Conservation (phyloP, 768 basidiomycete genomes). For the Trametes gibbosa region DNA sequence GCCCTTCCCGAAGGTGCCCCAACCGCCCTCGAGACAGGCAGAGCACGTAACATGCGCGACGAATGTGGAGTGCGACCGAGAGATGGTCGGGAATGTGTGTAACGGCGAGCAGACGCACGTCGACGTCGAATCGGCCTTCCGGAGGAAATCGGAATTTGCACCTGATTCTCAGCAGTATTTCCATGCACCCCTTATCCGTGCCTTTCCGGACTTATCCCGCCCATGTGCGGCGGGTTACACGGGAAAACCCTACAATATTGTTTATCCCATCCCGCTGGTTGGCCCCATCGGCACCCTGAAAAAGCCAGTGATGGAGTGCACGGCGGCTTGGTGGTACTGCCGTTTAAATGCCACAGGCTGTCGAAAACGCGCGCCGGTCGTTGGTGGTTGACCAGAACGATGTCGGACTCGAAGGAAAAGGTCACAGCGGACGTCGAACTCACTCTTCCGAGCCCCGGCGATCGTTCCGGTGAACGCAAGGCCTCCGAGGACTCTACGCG, state of each 20-base stretch:
- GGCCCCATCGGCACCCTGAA: too few relatives aligned
- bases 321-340: background rate
- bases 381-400: conserved; percentile 9
- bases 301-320: conserved; percentile 8
- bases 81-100: conserved; percentile 23
- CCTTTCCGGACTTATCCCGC: too few relatives aligned
- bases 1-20: conserved; percentile 42
- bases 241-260: background rate
- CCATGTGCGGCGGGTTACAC: background rate
- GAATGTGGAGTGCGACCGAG: conserved; percentile 14
- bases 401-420: conserved; percentile 13
- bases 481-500: background rate
- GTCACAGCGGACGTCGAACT: conserved; percentile 11
- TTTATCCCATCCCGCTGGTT: background rate
- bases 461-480: background rate
- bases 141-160: conserved; percentile 20
- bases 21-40: conserved; percentile 54
- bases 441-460: background rate
- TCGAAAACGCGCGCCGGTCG: background rate
- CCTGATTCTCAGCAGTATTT: background rate
- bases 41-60: conserved; percentile 49
- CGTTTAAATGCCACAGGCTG: background rate
- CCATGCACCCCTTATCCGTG: background rate
- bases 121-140: conserved; percentile 2
- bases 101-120: conserved; percentile 16